These are phyloP conservation scores for Russula abietina DNA, from an alignment of 768 basidiomycete genomes.

Conservation along the genomic window DNA sequence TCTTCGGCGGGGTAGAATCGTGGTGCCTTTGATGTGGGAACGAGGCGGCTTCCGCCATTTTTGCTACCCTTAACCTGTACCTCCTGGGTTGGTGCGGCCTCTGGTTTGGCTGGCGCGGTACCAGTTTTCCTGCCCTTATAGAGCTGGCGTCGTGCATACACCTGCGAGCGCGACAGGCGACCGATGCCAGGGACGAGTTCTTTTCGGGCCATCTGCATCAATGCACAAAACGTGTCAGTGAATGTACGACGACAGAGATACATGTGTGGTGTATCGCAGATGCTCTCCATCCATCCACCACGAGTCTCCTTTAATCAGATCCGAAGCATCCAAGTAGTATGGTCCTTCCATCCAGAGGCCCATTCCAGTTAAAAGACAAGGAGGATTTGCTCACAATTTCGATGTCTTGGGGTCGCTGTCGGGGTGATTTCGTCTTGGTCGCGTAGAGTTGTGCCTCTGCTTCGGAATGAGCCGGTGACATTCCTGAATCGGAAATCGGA, in stretches of 20 bases:
- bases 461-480: conserved; percentile 17
- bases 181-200: conserved; percentile 78
- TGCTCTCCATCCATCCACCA: conserved; percentile 32
- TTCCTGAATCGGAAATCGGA: background rate
- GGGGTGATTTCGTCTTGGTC: conserved; percentile 26
- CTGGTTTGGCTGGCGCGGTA: conserved; percentile 54
- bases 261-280: conserved; percentile 33
- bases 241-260: background rate
- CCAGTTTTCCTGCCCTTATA: conserved; percentile 83
- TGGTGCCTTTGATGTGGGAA: conserved; percentile 80
- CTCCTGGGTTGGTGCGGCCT: conserved; percentile 60
- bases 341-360: background rate
- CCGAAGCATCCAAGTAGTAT: background rate
- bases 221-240: conserved; percentile 16
- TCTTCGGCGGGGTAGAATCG: conserved; percentile 96
- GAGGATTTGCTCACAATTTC: conserved; percentile 37
- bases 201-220: conserved; percentile 74
- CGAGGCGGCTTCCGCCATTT: conserved; percentile 83
- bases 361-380: conserved; percentile 16
- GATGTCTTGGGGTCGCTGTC: conserved; percentile 40
- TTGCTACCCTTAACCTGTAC: conserved; percentile 83
- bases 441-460: conserved; percentile 18
- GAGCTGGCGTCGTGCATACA: conserved; percentile 73
- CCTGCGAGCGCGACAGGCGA: conserved; percentile 76
- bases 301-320: conserved; percentile 17